These are phyloP conservation scores for Ambrosiella cleistominuta DNA, from an alignment of 2,329 filamentous ascomycete species.

Conservation along the genomic window DNA sequence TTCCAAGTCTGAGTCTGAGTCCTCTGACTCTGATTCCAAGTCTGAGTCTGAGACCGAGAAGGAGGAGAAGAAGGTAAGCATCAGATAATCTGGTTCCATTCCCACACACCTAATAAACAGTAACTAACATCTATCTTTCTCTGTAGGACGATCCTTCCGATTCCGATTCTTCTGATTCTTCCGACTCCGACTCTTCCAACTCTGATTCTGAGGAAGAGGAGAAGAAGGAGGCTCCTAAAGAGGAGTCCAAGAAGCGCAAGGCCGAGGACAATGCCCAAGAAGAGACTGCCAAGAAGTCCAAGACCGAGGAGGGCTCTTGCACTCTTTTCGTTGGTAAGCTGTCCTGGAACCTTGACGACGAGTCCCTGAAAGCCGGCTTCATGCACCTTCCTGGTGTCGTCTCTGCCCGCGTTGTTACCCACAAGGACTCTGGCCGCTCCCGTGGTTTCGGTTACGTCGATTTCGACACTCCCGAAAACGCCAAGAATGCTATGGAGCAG, in stretches of 20 bases:
- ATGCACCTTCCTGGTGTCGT: constrained; percentile 56
- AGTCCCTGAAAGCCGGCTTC: constrained; percentile 65
- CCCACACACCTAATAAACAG: background rate
- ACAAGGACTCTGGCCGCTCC: constrained; percentile 64
- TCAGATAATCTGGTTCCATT: background rate
- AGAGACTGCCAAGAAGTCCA: constrained; percentile 46
- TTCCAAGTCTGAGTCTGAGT: constrained; percentile 18
- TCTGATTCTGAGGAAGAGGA: constrained; percentile 21
- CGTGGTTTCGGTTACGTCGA: constrained; percentile 92
- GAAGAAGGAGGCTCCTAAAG: constrained; percentile 20
- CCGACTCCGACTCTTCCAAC: constrained; percentile 18
- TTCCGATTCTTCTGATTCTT: constrained; percentile 18
- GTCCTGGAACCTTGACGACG: constrained; percentile 79
- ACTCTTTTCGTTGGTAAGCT: constrained; percentile 73
- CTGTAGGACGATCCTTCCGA: constrained; percentile 17
- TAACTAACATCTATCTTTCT: constrained; percentile 18
- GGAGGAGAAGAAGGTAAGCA: constrained; percentile 11
- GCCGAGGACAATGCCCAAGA: constrained; percentile 29
- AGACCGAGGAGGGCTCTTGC: constrained; percentile 33
- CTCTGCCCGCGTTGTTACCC: constrained; percentile 64
- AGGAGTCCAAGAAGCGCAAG: constrained; percentile 30
- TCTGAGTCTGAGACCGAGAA: constrained; percentile 18
- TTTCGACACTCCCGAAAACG: constrained; percentile 51
- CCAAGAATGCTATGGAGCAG: constrained; percentile 52
- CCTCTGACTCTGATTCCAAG: constrained; percentile 16